Evolutionary conservation across 768 basidiomycete species (phyloP), one percentile per base, ranked within the genome.

Genomic region (Suillus bovinus): DNA sequence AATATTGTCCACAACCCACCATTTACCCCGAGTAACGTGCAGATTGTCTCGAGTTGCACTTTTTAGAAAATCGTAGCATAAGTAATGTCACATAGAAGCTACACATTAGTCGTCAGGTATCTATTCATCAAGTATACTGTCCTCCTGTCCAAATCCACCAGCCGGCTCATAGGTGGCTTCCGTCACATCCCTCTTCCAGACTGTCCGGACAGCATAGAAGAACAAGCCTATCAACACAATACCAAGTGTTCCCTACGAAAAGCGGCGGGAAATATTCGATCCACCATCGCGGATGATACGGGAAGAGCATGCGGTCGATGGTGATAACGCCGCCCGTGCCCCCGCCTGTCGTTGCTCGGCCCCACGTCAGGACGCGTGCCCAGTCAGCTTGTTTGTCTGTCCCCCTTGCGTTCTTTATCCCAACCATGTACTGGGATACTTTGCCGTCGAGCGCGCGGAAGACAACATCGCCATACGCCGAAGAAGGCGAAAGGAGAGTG

Each of bases 111-210:
- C 41, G 17, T 33, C 22, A 54, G n/a, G 2, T 34, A 31, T 11
- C 33, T 63, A 69, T 47, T 47, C 47, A 7, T 80, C 75, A 1
- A 36, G 36, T 36, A 36, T 36, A 36, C 78, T 73, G 61, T 84
- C 85, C 47, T 85, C 84, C 54, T 78, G 78, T 39, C 81, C 83
- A 72, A 91, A 93, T 39, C 94, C 93, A 52, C 94, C 94, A 41
- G 90, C 76, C 27, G 95, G 94, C 72, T 96, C 94, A 73, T 93
- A 97, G 41, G 92, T 94, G 39, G 93, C 89, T 74, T 94, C 90
- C 36, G 86, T 89, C 60, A 85, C 85, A 72, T 93, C 91, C 68
- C 81, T 75, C 65, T 81, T 80, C 92, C 93, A 95, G 58, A 92
- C 72, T 59, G 78, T 75, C 61, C 86, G 79, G 24, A 91, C 86